phyloP scores from a whole-genome alignment of 768 basidiomycete species.

The Lyophyllum atratum region DNA sequence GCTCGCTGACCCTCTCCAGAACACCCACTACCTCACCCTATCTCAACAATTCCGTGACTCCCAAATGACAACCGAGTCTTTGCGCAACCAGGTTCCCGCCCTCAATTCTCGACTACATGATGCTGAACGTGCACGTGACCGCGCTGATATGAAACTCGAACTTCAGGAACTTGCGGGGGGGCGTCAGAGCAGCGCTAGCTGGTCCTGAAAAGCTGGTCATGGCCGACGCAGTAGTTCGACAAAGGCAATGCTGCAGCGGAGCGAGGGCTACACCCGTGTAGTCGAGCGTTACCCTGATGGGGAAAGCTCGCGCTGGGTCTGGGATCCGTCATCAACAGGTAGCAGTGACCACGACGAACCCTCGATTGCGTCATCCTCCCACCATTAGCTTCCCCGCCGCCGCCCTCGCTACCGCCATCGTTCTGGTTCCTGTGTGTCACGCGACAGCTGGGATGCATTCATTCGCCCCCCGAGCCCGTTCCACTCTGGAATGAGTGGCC shows the following conservation, averaged over 20 bases:
- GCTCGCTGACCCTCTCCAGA: slow-evolving; percentile 17
- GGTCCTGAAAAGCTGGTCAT: not conserved
- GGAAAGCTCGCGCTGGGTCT: not conserved
- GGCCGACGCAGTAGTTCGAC: not conserved
- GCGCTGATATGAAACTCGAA: slow-evolving; percentile 14
- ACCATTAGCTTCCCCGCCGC: not conserved
- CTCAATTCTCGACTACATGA: slow-evolving; percentile 8
- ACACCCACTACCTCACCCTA: slow-evolving; percentile 5
- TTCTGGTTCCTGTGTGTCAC: not conserved
- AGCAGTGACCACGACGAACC: not conserved
- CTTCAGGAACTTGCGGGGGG: not conserved
- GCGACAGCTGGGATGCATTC: not conserved
- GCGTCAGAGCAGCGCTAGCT: not conserved
- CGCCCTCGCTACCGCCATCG: not conserved
- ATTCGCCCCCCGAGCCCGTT: not conserved
- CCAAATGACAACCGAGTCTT: slow-evolving; percentile 2
- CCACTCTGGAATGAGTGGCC: not conserved
- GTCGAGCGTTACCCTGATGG: not conserved
- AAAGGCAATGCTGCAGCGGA: not conserved
- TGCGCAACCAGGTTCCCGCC: slow-evolving; percentile 11
- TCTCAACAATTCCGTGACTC: slow-evolving; percentile 6
- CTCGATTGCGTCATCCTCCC: not conserved
- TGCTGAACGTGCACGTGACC: slow-evolving; percentile 12
- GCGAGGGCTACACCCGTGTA: not conserved
- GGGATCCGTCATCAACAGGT: not conserved